These are phyloP conservation scores for Cyclotella choctawhatcheeana DNA, from an alignment of 108 stramenopile genomes.

Conservation along the genomic window DNA sequence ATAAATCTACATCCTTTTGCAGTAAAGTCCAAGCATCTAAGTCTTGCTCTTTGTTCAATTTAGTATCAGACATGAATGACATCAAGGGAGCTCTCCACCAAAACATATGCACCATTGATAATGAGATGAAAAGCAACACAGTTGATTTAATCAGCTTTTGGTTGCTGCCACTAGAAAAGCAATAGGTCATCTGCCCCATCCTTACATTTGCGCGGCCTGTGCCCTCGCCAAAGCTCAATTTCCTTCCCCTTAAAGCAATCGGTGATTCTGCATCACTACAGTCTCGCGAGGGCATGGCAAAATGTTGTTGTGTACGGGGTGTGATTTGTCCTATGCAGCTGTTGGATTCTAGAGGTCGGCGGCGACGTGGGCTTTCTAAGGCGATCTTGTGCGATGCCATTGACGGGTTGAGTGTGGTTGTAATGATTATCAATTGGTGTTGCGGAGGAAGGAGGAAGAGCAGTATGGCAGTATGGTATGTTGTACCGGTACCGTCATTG, in stretches of 20 bases:
- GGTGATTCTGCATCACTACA: not conserved
- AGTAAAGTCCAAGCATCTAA: conserved; percentile 3
- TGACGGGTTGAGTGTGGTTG: conserved; percentile 1
- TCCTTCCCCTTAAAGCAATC: not conserved
- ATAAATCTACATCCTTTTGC: conserved; percentile 2
- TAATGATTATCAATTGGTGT: not conserved
- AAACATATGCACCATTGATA: not conserved
- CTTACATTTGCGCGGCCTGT: not conserved
- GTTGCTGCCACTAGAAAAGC: not conserved
- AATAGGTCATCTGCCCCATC: not conserved
- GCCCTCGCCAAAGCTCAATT: not conserved
- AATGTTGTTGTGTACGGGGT: too few species aligned
- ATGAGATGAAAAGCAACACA: not conserved
- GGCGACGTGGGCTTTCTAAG: conserved; percentile 3
- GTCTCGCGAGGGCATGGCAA: not conserved
- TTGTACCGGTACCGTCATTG: not conserved
- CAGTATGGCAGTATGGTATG: not conserved
- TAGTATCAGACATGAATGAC: not conserved
- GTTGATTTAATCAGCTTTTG: not conserved
- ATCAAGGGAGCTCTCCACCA: not conserved
- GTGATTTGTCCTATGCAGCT: not conserved
- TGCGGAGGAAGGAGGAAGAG: not conserved
- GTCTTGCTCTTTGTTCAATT: not conserved
- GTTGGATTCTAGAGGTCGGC: not conserved
- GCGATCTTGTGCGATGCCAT: conserved; percentile 1